These are phyloP conservation scores for Arabidopsis lyrata DNA, from an alignment of 441 rosid genomes.

Conservation along the genomic window DNA sequence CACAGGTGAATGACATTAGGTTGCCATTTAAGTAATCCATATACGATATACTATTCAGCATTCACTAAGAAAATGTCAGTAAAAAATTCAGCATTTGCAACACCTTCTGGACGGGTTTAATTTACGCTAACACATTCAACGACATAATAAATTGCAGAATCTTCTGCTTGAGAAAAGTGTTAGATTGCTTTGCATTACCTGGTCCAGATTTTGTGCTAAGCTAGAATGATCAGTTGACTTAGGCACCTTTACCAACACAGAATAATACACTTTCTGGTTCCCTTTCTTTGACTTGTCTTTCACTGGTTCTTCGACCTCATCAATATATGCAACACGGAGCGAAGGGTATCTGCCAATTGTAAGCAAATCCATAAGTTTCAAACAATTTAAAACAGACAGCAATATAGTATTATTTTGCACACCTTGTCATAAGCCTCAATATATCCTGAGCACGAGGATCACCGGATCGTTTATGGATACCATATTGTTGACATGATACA, in stretches of 20 bases:
- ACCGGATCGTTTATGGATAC: constrained; percentile 91
- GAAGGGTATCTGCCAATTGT: constrained; percentile 81
- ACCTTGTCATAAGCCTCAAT: constrained; percentile 92
- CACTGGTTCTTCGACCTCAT: constrained; percentile 94
- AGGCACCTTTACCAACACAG: constrained; percentile 90
- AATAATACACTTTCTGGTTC: constrained; percentile 81
- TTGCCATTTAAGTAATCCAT: neutral
- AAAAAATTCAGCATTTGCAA: constrained; percentile 7
- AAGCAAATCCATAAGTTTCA: constrained; percentile 32
- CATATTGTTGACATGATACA: constrained; percentile 98
- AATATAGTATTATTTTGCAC: constrained; percentile 29
- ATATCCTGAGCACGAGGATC: constrained; percentile 90
- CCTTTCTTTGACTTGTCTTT: constrained; percentile 76
- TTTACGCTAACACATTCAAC: constrained; percentile 3
- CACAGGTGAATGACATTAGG: constrained; percentile 20
- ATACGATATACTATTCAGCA: neutral
- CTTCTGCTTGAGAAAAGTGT: constrained; percentile 12
- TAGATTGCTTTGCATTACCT: constrained; percentile 60
- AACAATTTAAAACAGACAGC: constrained; percentile 17
- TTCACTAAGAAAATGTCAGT: neutral
- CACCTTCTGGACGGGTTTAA: constrained; percentile 26
- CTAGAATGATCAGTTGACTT: constrained; percentile 82
- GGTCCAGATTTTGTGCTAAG: constrained; percentile 88
- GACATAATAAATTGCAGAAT: constrained; percentile 11
- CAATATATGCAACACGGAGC: constrained; percentile 97